A percentile compares a stretch with the other conserved stretches of the same genome.
Conservation (phyloP, 202 grass and related monocot species). For the Saccharum hybrid region DNA sequence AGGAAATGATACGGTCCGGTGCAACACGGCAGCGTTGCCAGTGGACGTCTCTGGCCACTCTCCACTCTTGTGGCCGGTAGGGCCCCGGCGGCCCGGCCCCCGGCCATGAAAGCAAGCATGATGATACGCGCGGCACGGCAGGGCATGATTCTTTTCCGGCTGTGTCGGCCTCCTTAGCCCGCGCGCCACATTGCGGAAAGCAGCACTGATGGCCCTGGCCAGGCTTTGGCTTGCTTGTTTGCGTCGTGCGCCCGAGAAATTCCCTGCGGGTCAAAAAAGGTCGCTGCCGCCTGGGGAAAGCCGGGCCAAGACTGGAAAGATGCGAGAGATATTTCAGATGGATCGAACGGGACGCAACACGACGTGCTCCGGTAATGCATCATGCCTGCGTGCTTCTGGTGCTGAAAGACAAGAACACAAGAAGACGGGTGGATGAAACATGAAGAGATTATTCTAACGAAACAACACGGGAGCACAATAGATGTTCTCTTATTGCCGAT, state of each 20-base stretch:
- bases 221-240: conserved; percentile 39
- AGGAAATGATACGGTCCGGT: background rate
- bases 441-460: no score
- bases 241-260: conserved; percentile 50
- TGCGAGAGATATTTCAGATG: background rate
- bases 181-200: conserved; percentile 43
- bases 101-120: conserved; percentile 10
- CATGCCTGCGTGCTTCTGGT: no score
- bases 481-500: no score
- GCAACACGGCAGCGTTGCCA: background rate
- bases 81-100: background rate
- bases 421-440: no score
- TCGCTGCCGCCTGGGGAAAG: background rate
- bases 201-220: conserved; percentile 33
- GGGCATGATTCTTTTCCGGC: conserved; percentile 23
- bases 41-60: background rate
- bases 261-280: conserved; percentile 34
- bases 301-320: background rate
- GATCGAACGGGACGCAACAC: no score
- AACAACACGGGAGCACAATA: no score
- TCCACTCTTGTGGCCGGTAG: background rate
- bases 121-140: background rate
- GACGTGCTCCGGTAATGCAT: no score
- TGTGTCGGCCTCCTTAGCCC: conserved; percentile 7
- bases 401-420: no score